phyloP scores from a whole-genome alignment of 1,284 basidiomycete species.

The Stygiomarasmius scandens region DNA sequence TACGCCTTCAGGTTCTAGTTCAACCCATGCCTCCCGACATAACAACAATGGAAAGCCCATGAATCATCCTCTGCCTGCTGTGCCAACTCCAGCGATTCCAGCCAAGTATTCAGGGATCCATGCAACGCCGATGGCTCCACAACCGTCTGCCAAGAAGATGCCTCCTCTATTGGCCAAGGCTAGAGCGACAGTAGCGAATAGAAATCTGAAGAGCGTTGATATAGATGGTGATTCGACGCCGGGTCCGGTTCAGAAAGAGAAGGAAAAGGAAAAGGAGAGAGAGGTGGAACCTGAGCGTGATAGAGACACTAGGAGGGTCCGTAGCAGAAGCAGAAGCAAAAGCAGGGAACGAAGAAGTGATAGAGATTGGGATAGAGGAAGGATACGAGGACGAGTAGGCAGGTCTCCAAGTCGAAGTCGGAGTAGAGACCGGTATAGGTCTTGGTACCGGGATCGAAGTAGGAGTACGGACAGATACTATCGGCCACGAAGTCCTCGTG shows the following conservation, averaged over 20 bases:
- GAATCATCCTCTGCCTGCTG: constrained; percentile 18
- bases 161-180: constrained; percentile 20
- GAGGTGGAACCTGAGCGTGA: constrained; percentile 15
- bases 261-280: constrained; percentile 5
- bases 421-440: constrained; percentile 3
- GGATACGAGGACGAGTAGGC: constrained; percentile 3
- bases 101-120: background rate
- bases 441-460: background rate
- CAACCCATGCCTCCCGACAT: background rate
- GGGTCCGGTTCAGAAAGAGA: constrained; percentile 5
- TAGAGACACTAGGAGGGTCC: background rate
- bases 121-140: background rate
- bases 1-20: background rate
- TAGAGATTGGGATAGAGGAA: constrained; percentile 18
- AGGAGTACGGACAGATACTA: background rate
- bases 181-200: constrained; percentile 1
- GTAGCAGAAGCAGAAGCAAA: constrained; percentile 9
- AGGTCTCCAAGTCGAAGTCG: constrained; percentile 8
- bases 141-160: constrained; percentile 1
- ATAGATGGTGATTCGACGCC: constrained; percentile 8
- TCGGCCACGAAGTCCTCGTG: background rate
- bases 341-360: constrained; percentile 20
- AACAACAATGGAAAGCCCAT: constrained; percentile 3
- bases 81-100: constrained; percentile 10
- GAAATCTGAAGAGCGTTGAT: background rate